Evolutionary conservation across 2,329 filamentous ascomycete genomes (phyloP).

Genomic region (Talaromyces sp.): DNA sequence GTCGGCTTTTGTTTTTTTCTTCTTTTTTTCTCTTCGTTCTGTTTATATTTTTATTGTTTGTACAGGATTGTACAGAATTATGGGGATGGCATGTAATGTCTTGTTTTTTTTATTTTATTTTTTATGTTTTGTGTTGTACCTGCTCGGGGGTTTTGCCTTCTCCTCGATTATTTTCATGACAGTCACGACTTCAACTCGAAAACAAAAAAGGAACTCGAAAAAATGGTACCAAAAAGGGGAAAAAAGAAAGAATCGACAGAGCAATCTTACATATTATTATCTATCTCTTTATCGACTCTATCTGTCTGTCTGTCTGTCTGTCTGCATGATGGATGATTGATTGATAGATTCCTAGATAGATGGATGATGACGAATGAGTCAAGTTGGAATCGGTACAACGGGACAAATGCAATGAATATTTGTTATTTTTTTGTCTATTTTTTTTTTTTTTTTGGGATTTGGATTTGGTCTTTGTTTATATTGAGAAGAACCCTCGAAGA

Average conservation of each 20-base stretch:
- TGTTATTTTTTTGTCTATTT: neutral
- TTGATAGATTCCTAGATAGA: too few relatives aligned
- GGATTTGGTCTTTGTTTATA: too few relatives aligned
- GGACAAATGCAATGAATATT: neutral
- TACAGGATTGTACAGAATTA: neutral
- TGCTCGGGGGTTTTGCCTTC: too few relatives aligned
- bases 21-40: neutral
- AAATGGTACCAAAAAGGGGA: neutral
- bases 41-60: neutral
- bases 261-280: neutral
- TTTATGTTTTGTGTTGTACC: neutral
- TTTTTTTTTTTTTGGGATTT: neutral
- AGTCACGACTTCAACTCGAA: neutral
- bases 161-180: neutral
- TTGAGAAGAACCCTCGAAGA: neutral
- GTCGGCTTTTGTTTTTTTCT: neutral
- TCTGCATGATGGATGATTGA: too few relatives aligned
- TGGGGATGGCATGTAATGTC: neutral
- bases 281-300: too few relatives aligned
- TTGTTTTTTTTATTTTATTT: neutral
- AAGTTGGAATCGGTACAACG: neutral
- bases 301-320: too few relatives aligned
- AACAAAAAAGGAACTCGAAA: neutral
- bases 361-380: too few relatives aligned
- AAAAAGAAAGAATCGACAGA: neutral